These are phyloP conservation scores for Plasmopara halstedii DNA, from an alignment of 352 stramenopile genomes.

Conservation along the genomic window DNA sequence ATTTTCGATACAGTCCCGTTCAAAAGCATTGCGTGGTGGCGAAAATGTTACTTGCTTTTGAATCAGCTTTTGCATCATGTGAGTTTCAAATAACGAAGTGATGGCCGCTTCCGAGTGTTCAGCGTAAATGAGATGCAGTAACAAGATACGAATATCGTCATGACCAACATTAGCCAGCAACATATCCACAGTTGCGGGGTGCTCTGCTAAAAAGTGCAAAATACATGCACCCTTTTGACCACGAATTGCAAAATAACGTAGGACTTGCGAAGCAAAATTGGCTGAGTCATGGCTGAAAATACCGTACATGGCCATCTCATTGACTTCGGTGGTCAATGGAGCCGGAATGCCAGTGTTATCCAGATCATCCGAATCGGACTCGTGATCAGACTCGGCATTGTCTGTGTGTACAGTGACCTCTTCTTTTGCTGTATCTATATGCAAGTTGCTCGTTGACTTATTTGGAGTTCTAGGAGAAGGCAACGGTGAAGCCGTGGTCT, in stretches of 20 bases:
- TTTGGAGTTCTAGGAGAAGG: conserved; percentile 17
- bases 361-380: conserved; percentile 29
- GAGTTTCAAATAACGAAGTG: conserved; percentile 55
- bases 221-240: conserved; percentile 75
- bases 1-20: conserved; percentile 76
- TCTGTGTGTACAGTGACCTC: conserved; percentile 2
- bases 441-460: conserved; percentile 3
- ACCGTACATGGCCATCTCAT: conserved; percentile 40
- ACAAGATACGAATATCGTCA: conserved; percentile 68
- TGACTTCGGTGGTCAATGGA: conserved; percentile 28
- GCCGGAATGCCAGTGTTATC: conserved; percentile 30
- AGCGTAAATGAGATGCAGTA: conserved; percentile 78
- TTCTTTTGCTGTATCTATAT: conserved; percentile 2
- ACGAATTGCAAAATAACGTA: conserved; percentile 75
- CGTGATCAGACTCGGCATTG: conserved; percentile 18
- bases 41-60: conserved; percentile 68
- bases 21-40: conserved; percentile 60
- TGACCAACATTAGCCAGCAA: conserved; percentile 74
- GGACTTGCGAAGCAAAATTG: conserved; percentile 72
- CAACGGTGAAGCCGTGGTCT: conserved; percentile 12
- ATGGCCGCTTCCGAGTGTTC: conserved; percentile 77
- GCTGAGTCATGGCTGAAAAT: conserved; percentile 74
- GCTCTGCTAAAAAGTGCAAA: conserved; percentile 53
- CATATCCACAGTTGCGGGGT: conserved; percentile 55
- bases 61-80: conserved; percentile 72